Evolutionary conservation across 2,329 filamentous ascomycete genomes (phyloP), one percentile per base, ranked within the genome.

Genomic region (Cercospora zeae-maydis): DNA sequence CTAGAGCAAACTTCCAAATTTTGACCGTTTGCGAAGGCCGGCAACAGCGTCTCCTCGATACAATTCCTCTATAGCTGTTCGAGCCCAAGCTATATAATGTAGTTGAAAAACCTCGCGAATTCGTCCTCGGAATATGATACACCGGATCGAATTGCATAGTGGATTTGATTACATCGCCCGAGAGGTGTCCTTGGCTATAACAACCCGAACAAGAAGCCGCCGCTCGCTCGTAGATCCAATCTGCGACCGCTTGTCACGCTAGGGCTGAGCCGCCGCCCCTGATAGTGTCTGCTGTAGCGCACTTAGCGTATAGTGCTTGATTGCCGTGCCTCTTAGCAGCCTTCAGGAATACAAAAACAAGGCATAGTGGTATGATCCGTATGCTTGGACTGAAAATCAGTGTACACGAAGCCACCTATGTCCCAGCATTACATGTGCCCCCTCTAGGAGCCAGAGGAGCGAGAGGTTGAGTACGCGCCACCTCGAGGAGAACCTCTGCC

Each of bases 391-490:
- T 45, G 39, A 78, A 81, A 75, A 80, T 86, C 65, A 89, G 89
- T 74, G 77, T 92, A 52, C 83, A 87, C 42, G 86, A 87, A 61
- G 80, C 82, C 14, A 61, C 62, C 60, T 58, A 66, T 33, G 37
- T 45, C 24, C 52, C 53, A 21, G 54, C 59, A 45, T n/a, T 45
- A 51, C 57, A 63, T 59, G 51, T 68, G 53, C 60, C 66, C 27
- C 31, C 62, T 45, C 16, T 61, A 62, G 33, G 66, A 66, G 19
- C 61, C 66, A 16, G 80, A 84, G 58, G 86, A 90, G 47, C 86
- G 87, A 24, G 93, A 97, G 59, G 86, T 93, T 64, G 95, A 98
- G 80, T 96, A 96, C 75, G 92, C 92, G 74, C 92, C 93, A 4
- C 91, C 92, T 0, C 87, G 82, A 64, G 84, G 87, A 1, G 83